phyloP scores from a whole-genome alignment of 139 green algal genomes.

The Pseudopediastrum boryanum region DNA sequence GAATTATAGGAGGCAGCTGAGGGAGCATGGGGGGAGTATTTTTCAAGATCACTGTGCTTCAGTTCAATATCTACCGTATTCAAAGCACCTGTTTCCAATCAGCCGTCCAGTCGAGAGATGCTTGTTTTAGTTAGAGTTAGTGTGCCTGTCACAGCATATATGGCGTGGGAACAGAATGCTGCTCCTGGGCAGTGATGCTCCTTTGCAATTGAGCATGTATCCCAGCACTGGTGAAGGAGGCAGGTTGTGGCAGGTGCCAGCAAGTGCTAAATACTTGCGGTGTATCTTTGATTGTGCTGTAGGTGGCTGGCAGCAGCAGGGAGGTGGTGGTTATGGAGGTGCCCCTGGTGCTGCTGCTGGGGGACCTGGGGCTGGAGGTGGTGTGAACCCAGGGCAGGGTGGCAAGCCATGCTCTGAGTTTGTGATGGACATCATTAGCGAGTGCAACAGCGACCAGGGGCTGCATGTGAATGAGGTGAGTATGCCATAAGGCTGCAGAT shows the following conservation, averaged over 20 bases:
- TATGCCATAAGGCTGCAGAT: too few relatives aligned
- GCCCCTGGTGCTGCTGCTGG: slow-evolving; percentile 3
- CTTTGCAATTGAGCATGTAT: too few relatives aligned
- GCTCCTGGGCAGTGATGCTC: not conserved
- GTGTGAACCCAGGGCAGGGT: too few relatives aligned
- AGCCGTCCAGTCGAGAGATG: too few relatives aligned
- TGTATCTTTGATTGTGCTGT: slow-evolving; percentile 8
- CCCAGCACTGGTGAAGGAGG: not conserved
- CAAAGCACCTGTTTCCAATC: too few relatives aligned
- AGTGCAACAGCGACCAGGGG: slow-evolving; percentile 12
- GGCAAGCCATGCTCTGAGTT: slow-evolving; percentile 7
- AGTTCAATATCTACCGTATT: too few relatives aligned
- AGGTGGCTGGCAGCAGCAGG: slow-evolving; percentile 29
- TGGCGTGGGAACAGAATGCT: not conserved
- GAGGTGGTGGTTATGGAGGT: not conserved
- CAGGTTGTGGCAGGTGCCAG: not conserved
- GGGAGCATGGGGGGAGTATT: too few relatives aligned
- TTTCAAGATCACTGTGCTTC: too few relatives aligned
- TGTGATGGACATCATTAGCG: slow-evolving; percentile 15
- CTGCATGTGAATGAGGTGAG: slow-evolving; percentile 26
- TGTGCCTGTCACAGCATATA: not conserved
- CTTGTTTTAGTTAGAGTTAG: too few relatives aligned
- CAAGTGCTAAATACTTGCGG: not conserved
- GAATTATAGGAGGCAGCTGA: too few relatives aligned
- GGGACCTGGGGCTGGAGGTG: too few relatives aligned